phyloP scores from a whole-genome alignment of 163 green algal species.

The Coccomyxa subellipsoidea region DNA sequence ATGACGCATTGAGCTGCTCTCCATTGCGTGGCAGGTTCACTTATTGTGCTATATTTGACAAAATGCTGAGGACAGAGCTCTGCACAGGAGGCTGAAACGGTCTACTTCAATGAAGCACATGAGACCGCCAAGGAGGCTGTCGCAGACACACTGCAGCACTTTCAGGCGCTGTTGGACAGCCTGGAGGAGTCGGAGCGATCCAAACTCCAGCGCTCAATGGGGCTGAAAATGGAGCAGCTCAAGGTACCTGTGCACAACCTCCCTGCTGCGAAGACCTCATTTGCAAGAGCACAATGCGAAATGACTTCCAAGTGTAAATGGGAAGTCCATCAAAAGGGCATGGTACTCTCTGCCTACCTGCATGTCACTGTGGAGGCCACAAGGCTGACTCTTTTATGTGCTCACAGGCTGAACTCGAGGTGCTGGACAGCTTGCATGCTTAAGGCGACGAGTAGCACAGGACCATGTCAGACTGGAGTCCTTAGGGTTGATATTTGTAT shows the following conservation, averaged over 20 bases:
- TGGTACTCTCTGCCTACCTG: no score
- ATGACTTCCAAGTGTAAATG: no score
- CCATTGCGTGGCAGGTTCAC: background rate
- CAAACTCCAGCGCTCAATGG: slow-evolving; percentile 71
- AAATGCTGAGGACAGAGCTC: no score
- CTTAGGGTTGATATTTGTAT: no score
- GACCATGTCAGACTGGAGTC: background rate
- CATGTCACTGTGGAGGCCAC: no score
- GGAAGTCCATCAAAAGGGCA: no score
- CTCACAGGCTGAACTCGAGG: slow-evolving; percentile 55
- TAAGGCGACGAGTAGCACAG: slow-evolving; percentile 4
- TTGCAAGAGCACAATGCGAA: no score
- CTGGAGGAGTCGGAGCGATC: slow-evolving; percentile 45
- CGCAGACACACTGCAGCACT: slow-evolving; percentile 23
- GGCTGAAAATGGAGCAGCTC: slow-evolving; percentile 88
- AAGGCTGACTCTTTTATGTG: background rate
- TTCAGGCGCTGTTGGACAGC: slow-evolving; percentile 32
- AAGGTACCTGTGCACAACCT: slow-evolving; percentile 43
- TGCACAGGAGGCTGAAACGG: slow-evolving; percentile 33
- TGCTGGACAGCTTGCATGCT: slow-evolving; percentile 56
- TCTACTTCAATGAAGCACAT: slow-evolving; percentile 62
- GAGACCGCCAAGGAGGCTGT: slow-evolving; percentile 22
- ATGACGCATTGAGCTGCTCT: background rate
- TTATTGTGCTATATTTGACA: background rate
- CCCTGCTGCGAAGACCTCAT: no score